Base-by-base conservation (phyloP, 352 stramenopile genomes). In the Thalassiosira mediterranea region DNA sequence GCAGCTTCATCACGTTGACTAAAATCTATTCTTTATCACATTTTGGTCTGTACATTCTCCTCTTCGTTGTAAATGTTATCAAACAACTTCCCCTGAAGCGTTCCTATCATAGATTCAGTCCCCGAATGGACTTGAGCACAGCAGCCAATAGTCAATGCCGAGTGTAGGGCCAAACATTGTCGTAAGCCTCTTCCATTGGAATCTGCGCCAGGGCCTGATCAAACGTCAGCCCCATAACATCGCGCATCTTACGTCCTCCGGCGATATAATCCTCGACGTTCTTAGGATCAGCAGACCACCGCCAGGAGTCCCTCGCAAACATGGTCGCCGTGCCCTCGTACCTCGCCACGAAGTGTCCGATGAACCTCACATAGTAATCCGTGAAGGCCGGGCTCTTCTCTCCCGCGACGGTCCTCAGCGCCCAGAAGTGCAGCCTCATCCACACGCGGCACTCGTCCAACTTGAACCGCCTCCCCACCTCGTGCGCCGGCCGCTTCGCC, bases 381-480 rank as follows among this genome's bases (percentile, higher is more conserved):
- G 54, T 71, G 76, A 94, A 94, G 3, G 29, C 79, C n/a, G 86
- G 86, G 11, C 44, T 54, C 44, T 81, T 70, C n/a, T 81, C 59
- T 13, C 83, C 21, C 7, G 90, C 11, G 3, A 78, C 79, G 40
- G 89, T 74, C n/a, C 87, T 68, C 59, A 90, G 57, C 1, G 88
- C 84, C 77, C 77, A 91, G 64, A 94, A 94, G 60, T 92, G 87
- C 10, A 94, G 34, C 5, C 88, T 68, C 88, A 93, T 93, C 88
- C 88, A 93, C 0, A 89, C 81, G n/a, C 88, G 60, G 28, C 67
- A 81, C 56, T 94, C 88, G 28, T 84, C 76, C 26, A 94, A 72
- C 37, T 88, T 76, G 51, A 94, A 93, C 57, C 88, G 81, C 17
- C 79, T 67, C 47, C 87, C 87, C 4, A 83, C 65, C 46, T 83